Evolutionary conservation across 768 basidiomycete species (phyloP), one percentile per base, ranked within the genome.

Genomic region (Calvatia gigantea): DNA sequence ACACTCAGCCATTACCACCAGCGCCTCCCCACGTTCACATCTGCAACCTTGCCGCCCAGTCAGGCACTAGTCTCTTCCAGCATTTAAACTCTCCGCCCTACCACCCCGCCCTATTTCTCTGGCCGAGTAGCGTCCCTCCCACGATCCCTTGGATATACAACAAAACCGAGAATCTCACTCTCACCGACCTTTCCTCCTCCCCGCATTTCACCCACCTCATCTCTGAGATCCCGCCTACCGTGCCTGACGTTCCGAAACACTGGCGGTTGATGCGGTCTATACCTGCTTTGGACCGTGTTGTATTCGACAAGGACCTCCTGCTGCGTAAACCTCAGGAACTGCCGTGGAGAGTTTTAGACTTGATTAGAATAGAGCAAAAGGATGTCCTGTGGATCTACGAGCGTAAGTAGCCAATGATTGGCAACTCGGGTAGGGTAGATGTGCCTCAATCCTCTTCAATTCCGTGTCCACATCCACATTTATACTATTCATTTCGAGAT

Each of bases 21-120:
- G 62, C 64, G 0, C 57, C 61, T 5, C 62, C 68, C 33, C 82
- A 86, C 55, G 81, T 96, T 3, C 89, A 95, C 64, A 83, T 97
- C 41, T 86, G 83, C 48, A 90, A 95, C 59, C 80, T 93, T 41
- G 89, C 91, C 1, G 86, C 91, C 2, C 94, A 96, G 69, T 93
- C 88, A 0, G 96, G 97, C 2, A 90, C 92, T 2, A 89, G 92
- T 0, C 83, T 94, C 51, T 97, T 98, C 76, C 82, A 85, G 19
- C 89, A 91, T 37, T 76, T 81, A 19, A 74, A 87, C 52, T 70
- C 85, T 0, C 76, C 79, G 0, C 88, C 92, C 1, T 77, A 78
- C 50, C 66, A 73, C 49, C 46, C 64, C 3, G 56, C 59, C 15
- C 54, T 39, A 45, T 56, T 15, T 51, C 62, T 47, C 49, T 60